Conservation (phyloP, 2,329 filamentous ascomycete genomes). For the Colletotrichum kahawae region DNA sequence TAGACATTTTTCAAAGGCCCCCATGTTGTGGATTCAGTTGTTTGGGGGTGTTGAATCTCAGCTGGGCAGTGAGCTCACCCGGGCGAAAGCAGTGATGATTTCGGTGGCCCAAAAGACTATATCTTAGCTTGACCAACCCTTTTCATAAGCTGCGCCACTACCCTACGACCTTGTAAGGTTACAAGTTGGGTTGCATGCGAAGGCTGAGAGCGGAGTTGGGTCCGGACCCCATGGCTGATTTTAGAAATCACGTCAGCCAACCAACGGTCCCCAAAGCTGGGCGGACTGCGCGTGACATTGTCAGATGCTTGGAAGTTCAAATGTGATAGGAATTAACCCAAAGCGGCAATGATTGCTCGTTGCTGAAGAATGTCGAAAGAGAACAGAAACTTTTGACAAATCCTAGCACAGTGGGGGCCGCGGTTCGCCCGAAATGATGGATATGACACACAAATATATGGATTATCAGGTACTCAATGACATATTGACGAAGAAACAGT, state of each 20-base stretch:
- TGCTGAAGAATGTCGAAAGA: background rate
- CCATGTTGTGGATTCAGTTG: background rate
- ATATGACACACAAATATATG: too few species aligned
- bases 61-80: background rate
- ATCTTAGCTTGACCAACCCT: background rate
- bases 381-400: background rate
- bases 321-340: background rate
- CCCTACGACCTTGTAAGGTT: background rate
- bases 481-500: too few species aligned
- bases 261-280: background rate
- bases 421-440: rapidly evolving
- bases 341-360: background rate
- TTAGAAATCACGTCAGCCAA: background rate
- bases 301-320: background rate
- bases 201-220: background rate
- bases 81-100: background rate
- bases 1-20: background rate
- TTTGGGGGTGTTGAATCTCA: background rate
- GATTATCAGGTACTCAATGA: too few species aligned
- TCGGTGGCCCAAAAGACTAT: background rate
- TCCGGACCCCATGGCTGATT: background rate
- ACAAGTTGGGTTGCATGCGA: background rate
- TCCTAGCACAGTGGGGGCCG: rapidly evolving
- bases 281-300: background rate
- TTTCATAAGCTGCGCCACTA: background rate